phyloP scores from a whole-genome alignment of 164 flowering plant species.

The Taxillus chinensis region DNA sequence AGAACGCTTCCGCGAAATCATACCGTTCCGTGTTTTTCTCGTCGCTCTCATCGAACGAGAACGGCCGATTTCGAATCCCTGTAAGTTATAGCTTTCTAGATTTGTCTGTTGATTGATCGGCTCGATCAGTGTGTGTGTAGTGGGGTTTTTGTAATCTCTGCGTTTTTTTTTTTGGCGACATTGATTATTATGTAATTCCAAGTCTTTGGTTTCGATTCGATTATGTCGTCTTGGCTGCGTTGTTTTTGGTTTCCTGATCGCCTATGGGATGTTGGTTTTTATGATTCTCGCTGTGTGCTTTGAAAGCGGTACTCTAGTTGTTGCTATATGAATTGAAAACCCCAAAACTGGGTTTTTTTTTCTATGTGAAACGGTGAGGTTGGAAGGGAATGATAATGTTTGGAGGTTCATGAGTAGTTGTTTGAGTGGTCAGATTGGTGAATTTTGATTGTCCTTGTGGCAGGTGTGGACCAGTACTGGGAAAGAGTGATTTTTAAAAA shows the following conservation, averaged over 20 bases:
- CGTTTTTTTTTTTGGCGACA: neutral
- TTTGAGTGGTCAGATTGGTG: neutral
- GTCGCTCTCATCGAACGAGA: neutral
- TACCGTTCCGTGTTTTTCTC: neutral
- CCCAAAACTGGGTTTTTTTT: too few species aligned
- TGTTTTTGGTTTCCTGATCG: too few species aligned
- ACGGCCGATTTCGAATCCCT: neutral
- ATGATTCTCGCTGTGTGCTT: too few species aligned
- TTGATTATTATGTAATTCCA: neutral
- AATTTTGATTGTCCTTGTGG: neutral
- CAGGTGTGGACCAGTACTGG: too few species aligned
- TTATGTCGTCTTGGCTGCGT: neutral
- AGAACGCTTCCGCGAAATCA: too few species aligned
- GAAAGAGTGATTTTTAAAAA: too few species aligned
- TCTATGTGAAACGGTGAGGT: too few species aligned
- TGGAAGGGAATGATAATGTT: too few species aligned
- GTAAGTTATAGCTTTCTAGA: neutral
- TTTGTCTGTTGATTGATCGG: neutral
- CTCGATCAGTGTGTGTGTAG: neutral
- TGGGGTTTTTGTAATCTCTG: neutral
- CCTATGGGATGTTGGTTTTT: too few species aligned
- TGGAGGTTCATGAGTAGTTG: constrained; percentile 7
- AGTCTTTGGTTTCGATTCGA: neutral
- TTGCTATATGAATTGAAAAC: too few species aligned
- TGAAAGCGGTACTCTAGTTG: too few species aligned